A percentile compares a stretch with the other conserved stretches of the same genome.
Evolutionary conservation across 2,329 filamentous ascomycete genomes (phyloP).

Genomic region (Aspergillus udagawae): DNA sequence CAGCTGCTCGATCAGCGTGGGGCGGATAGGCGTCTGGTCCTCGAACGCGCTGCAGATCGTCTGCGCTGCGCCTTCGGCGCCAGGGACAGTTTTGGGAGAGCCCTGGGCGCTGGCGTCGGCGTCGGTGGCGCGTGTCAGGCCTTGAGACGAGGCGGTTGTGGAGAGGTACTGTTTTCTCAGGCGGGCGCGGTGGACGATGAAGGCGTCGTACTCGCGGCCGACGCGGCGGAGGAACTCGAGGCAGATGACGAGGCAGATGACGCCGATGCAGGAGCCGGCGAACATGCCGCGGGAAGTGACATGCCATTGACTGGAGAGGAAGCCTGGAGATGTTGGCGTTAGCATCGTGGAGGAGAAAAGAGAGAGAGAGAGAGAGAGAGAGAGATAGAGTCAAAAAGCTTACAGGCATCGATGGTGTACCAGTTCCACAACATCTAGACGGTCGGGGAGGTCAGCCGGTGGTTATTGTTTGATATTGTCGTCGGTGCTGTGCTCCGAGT

Average conservation of each 20-base stretch:
- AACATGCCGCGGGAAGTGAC: slow-evolving; percentile 68
- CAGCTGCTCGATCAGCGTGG: slow-evolving; percentile 62
- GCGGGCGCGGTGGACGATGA: slow-evolving; percentile 47
- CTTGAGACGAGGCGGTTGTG: not conserved
- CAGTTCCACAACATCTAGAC: slow-evolving; percentile 29
- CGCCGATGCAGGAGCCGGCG: slow-evolving; percentile 74
- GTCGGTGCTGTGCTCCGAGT: not conserved
- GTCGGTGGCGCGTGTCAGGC: not conserved
- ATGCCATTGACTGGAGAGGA: slow-evolving; percentile 67
- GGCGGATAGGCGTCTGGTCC: slow-evolving; percentile 41
- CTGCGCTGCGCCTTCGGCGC: not conserved
- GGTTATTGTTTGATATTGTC: not conserved
- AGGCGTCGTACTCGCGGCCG: slow-evolving; percentile 68
- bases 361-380: not conserved
- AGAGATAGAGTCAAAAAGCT: not conserved
- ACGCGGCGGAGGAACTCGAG: slow-evolving; percentile 70
- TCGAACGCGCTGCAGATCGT: not conserved
- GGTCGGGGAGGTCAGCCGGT: not conserved
- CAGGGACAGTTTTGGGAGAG: not conserved
- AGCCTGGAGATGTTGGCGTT: slow-evolving; percentile 42
- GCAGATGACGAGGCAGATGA: slow-evolving; percentile 66
- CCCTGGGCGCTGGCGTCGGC: not conserved
- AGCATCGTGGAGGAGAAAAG: not conserved
- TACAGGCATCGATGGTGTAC: slow-evolving; percentile 25
- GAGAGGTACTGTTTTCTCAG: not conserved